Conservation (phyloP, 176 grass and related monocot genomes). For the Guadua angustifolia region DNA sequence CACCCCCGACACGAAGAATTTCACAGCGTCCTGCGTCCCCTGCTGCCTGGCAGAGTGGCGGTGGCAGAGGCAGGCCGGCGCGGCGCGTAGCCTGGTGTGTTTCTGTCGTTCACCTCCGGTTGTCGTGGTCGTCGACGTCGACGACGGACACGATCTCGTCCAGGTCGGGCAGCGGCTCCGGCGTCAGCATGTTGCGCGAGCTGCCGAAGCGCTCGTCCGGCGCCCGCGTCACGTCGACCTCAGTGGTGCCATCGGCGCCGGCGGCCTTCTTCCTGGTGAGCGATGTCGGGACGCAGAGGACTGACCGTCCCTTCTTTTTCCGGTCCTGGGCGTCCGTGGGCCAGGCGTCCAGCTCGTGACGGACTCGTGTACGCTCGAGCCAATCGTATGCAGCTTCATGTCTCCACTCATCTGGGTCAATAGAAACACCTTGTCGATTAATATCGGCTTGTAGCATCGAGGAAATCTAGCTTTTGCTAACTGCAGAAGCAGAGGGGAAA, state of each 20-base stretch:
- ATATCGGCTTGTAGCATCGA: not conserved
- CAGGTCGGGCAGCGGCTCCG: not conserved
- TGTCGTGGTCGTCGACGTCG: not conserved
- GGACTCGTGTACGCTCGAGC: conserved; percentile 18
- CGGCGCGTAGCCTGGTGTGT: conserved; percentile 22
- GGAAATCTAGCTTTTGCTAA: not conserved
- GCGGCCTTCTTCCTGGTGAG: not conserved
- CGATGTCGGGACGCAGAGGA: not conserved
- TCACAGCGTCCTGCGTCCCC: conserved; percentile 14
- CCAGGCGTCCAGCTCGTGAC: conserved; percentile 44
- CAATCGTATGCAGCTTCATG: conserved; percentile 60
- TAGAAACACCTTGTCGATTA: not conserved
- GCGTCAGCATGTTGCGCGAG: conserved; percentile 13
- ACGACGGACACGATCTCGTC: conserved; percentile 41
- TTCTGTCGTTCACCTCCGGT: not conserved
- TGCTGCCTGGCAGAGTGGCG: too few relatives aligned
- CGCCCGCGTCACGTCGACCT: not conserved
- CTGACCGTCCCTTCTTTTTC: not conserved
- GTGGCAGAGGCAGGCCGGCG: not conserved
- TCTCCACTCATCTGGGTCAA: conserved; percentile 66
- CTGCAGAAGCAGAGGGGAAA: not conserved
- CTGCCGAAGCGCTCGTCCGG: not conserved
- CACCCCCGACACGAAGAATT: conserved; percentile 40
- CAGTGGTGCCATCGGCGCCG: not conserved
- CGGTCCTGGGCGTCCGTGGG: not conserved